Percentiles rank a stretch among this genome's conserved stretches.
These are phyloP conservation scores for Saitozyma sp. DNA, from an alignment of 768 basidiomycete genomes.

Conservation along the genomic window DNA sequence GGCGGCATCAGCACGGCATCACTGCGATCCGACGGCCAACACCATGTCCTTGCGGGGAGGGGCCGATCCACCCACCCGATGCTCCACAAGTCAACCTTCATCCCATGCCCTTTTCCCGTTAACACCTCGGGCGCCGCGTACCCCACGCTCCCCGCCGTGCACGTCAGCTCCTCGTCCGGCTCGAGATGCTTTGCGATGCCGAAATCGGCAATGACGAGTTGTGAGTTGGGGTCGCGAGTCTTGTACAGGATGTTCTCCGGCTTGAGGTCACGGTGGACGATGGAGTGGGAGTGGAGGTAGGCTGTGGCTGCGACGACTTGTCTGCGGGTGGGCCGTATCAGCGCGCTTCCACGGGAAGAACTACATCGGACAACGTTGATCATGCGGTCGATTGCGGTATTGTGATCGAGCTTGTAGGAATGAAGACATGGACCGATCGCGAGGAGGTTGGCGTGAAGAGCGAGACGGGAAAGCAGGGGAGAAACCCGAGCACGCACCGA, in stretches of 20 bases:
- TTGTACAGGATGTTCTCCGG: constrained; percentile 96
- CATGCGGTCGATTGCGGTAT: not conserved
- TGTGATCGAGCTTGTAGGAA: not conserved
- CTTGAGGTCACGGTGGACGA: constrained; percentile 96
- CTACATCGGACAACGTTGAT: not conserved
- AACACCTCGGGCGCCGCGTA: constrained; percentile 75
- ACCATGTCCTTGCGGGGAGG: no score
- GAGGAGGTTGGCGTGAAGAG: no score
- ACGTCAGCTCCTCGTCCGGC: constrained; percentile 36
- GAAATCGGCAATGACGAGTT: constrained; percentile 93
- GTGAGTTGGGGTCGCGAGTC: constrained; percentile 71
- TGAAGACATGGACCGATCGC: not conserved
- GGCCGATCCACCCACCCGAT: constrained; percentile 64
- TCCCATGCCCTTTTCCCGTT: constrained; percentile 78
- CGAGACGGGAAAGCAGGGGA: no score
- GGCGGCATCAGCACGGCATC: not conserved
- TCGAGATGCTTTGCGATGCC: constrained; percentile 65
- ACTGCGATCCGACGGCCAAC: not conserved
- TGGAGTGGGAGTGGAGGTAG: constrained; percentile 87
- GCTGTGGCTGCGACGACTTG: constrained; percentile 80
- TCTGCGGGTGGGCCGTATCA: constrained; percentile 52
- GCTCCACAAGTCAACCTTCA: constrained; percentile 91
- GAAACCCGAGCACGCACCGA: no score
- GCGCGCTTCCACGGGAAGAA: no score
- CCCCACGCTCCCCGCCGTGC: constrained; percentile 62